Evolutionary conservation across 129 eudicot genomes (phyloP).

Genomic region (Tagetes patula): DNA sequence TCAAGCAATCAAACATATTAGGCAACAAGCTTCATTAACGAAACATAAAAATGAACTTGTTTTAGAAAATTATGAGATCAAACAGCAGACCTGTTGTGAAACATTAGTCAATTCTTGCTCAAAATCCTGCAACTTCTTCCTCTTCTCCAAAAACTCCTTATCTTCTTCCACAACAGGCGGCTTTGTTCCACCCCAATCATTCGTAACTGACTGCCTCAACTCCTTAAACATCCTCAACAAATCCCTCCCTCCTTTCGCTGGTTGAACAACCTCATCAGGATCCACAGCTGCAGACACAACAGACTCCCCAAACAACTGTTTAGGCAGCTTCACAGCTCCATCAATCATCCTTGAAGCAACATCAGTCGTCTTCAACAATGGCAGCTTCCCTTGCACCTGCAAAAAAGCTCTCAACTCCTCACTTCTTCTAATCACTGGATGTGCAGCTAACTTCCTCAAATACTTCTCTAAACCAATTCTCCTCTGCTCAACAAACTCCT

Average conservation of each 20-base stretch:
- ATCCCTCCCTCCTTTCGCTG: slow-evolving; percentile 88
- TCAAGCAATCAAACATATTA: not conserved
- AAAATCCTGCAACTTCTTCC: slow-evolving; percentile 63
- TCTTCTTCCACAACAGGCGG: slow-evolving; percentile 81
- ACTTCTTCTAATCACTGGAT: slow-evolving; percentile 75
- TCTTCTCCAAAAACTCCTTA: slow-evolving; percentile 79
- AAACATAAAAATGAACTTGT: not conserved
- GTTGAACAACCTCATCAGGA: slow-evolving; percentile 55
- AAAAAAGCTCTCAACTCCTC: slow-evolving; percentile 85
- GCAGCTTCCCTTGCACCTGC: slow-evolving; percentile 62
- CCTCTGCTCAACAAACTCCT: slow-evolving; percentile 85
- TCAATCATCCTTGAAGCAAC: slow-evolving; percentile 80
- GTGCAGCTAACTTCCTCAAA: slow-evolving; percentile 58
- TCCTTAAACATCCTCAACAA: slow-evolving; percentile 86
- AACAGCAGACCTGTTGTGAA: slow-evolving; percentile 71
- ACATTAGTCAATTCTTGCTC: slow-evolving; percentile 71
- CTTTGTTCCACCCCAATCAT: slow-evolving; percentile 77
- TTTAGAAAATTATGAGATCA: not conserved
- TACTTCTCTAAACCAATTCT: slow-evolving; percentile 75
- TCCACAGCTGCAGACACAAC: slow-evolving; percentile 46
- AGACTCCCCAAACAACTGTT: slow-evolving; percentile 70
- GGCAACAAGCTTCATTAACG: too few species aligned
- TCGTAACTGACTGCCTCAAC: slow-evolving; percentile 80
- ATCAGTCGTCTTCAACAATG: slow-evolving; percentile 52
- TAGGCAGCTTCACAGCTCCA: slow-evolving; percentile 70